Evolutionary conservation across 2,329 filamentous ascomycete species (phyloP), one percentile per base, ranked within the genome.

Genomic region (Phoma sp.): DNA sequence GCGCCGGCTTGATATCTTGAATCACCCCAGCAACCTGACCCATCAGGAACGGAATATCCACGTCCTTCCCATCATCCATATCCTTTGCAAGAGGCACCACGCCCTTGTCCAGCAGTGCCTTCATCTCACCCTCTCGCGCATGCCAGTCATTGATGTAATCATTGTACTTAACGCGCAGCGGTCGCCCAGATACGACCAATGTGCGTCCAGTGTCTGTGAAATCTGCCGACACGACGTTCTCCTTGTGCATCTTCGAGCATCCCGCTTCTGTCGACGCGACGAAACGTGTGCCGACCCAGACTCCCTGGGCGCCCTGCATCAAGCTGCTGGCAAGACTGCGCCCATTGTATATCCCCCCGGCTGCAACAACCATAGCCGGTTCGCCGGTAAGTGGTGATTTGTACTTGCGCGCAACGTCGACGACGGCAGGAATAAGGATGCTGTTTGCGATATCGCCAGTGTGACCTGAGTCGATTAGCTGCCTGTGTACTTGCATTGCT

Each of bases 221-320:
- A 9, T 80, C 82, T 52, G 91, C 93, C n/a, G 77, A 79, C 2
- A 96, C 89, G 0, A 97, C 92, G 27, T 87, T 89, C 64, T 89
- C 80, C 79, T 97, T 97, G 76, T 97, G 93, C 78, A 87, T 79
- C 64, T 88, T 82, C 72, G 88, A 90, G 68, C 91, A 93, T 13
- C 87, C 88, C 0, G 92, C 92, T 78, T 97, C 93, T 30, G 80
- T 82, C 7, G 85, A 86, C 1, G 93, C 93, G 13, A 97, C 91
- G 75, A 97, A 97, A 18, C 93, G 82, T 56, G 93, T 97, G 25
- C 93, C 93, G 1, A 98, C 93, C 93, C 93, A 98, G 1, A 96
- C 93, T 9, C 90, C 93, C 3, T 83, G 82, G 1, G 93, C 93
- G 13, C 93, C 93, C 69, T 95, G 89, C 86, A 96, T 93, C 73